Conservation (phyloP, 202 grass and related monocot genomes). For the Panicum virgatum region DNA sequence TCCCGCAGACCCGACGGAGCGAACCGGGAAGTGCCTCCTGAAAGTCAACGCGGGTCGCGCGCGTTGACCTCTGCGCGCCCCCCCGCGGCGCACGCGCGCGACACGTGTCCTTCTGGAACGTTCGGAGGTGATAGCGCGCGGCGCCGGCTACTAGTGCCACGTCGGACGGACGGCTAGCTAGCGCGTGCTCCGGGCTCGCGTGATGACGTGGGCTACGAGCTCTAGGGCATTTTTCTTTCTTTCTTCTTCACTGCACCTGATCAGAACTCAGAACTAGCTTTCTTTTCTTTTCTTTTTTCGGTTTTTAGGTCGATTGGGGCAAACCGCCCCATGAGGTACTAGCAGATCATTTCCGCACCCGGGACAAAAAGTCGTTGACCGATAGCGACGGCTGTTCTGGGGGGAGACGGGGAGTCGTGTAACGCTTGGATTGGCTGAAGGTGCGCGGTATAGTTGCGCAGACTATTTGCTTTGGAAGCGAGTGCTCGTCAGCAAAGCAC, state of each 20-base stretch:
- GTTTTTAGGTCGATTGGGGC: background rate
- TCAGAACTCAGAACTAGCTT: background rate
- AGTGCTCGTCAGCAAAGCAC: background rate
- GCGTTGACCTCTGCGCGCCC: conserved; percentile 2
- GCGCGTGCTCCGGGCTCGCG: background rate
- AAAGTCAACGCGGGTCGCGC: conserved; percentile 31
- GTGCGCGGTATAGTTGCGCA: background rate
- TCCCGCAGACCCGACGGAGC: background rate
- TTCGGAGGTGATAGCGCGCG: background rate
- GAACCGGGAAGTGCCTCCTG: background rate
- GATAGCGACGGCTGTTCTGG: background rate
- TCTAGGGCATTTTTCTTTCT: background rate
- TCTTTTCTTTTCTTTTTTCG: background rate
- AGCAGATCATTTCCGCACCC: background rate
- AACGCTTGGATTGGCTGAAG: background rate
- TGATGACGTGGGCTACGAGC: background rate
- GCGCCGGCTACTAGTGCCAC: conserved; percentile 24
- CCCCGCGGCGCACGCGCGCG: background rate
- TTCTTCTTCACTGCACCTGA: background rate
- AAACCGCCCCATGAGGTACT: background rate
- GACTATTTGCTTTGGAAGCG: background rate
- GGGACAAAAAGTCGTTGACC: background rate
- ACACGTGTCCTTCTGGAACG: conserved; percentile 41
- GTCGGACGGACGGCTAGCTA: background rate
- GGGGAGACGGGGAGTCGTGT: background rate